phyloP scores from a whole-genome alignment of 2,329 filamentous ascomycete species.

The Beauveria australis region DNA sequence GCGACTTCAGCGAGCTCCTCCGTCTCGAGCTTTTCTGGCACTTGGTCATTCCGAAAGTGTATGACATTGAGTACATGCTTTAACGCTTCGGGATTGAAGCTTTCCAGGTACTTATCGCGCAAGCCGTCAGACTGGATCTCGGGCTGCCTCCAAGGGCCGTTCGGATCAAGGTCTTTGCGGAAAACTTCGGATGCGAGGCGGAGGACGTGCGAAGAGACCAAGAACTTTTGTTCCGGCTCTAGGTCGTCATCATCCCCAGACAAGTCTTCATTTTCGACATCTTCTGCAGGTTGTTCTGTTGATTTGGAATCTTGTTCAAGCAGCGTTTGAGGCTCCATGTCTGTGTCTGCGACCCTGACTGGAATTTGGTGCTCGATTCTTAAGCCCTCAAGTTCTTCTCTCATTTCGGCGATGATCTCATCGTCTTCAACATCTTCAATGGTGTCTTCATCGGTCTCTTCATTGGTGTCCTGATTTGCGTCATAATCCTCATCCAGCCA shows the following conservation, averaged over 20 bases:
- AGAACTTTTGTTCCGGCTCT: not conserved
- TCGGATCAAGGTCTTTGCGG: not conserved
- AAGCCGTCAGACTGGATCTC: not conserved
- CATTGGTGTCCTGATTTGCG: too few relatives aligned
- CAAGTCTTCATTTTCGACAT: not conserved
- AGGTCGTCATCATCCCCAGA: not conserved
- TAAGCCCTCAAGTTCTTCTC: too few relatives aligned
- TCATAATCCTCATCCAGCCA: not conserved
- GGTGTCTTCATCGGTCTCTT: too few relatives aligned
- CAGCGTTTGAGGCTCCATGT: too few relatives aligned
- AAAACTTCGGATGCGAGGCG: not conserved
- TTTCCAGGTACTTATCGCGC: not conserved
- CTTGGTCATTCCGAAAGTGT: not conserved
- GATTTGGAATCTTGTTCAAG: too few relatives aligned
- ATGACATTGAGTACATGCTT: not conserved
- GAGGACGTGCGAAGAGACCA: not conserved
- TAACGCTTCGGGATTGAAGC: not conserved
- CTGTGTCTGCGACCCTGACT: not conserved
- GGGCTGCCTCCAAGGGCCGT: not conserved
- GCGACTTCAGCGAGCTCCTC: not conserved
- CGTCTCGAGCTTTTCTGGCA: conserved; percentile 12
- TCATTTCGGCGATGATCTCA: too few relatives aligned
- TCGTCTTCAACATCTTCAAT: too few relatives aligned
- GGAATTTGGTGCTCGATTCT: too few relatives aligned
- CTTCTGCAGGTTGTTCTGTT: not conserved